phyloP scores from a whole-genome alignment of 306 rosid species.

The Abrus precatorius region DNA sequence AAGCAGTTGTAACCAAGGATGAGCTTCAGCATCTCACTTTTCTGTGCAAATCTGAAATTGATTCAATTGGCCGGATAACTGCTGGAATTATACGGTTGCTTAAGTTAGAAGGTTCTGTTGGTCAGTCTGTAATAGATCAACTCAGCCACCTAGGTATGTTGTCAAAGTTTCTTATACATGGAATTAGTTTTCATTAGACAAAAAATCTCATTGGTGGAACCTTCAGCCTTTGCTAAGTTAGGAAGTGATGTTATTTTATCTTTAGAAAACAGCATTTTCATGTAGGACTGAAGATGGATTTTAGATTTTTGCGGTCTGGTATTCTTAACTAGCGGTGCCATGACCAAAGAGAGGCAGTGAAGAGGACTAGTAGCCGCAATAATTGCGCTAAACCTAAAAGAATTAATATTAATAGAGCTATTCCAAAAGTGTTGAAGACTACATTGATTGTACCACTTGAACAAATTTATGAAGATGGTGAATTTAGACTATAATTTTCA shows the following conservation, averaged over 20 bases:
- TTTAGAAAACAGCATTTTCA: constrained; percentile 31
- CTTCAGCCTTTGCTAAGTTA: constrained; percentile 31
- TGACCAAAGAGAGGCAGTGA: constrained; percentile 21
- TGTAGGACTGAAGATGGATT: constrained; percentile 1
- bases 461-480: constrained; percentile 12
- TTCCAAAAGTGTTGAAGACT: background rate
- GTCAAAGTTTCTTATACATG: constrained; percentile 33
- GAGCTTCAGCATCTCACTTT: constrained; percentile 89
- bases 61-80: constrained; percentile 88
- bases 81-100: constrained; percentile 85
- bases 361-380: constrained; percentile 24
- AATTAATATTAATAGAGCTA: background rate
- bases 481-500: background rate
- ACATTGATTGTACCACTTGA: constrained; percentile 1
- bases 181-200: constrained; percentile 28
- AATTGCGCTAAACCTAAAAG: constrained; percentile 14
- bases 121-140: constrained; percentile 85
- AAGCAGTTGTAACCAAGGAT: constrained; percentile 89
- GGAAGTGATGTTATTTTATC: constrained; percentile 33
- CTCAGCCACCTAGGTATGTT: constrained; percentile 83
- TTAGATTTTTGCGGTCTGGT: constrained; percentile 25
- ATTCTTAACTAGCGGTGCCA: constrained; percentile 9
- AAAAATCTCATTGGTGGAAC: constrained; percentile 18
- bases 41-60: constrained; percentile 95
- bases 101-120: constrained; percentile 90